Conservation (phyloP, 805 yeast species). For the Wickerhamiella vanderwaltii region DNA sequence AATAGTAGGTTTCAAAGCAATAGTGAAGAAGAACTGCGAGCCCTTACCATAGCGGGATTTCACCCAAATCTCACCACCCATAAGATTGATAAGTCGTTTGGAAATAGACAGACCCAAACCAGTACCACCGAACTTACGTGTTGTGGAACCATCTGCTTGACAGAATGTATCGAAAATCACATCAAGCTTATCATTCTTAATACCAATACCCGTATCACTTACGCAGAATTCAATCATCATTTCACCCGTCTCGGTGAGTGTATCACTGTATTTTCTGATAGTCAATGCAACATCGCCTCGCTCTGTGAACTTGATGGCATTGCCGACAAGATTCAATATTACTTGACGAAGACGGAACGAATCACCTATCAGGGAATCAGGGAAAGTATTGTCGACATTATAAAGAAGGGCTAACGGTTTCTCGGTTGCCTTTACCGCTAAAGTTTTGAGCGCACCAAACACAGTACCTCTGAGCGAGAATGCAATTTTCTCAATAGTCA, state of each 20-base stretch:
- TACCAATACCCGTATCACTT: slow-evolving; percentile 84
- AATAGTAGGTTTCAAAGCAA: slow-evolving; percentile 61
- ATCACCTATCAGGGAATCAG: slow-evolving; percentile 78
- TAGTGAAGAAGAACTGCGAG: slow-evolving; percentile 70
- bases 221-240: slow-evolving; percentile 70
- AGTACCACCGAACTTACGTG: slow-evolving; percentile 87
- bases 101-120: slow-evolving; percentile 84
- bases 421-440: slow-evolving; percentile 83
- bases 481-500: slow-evolving; percentile 85
- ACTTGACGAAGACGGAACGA: slow-evolving; percentile 82
- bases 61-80: slow-evolving; percentile 95
- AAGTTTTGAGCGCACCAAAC: slow-evolving; percentile 77
- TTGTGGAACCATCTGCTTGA: slow-evolving; percentile 89
- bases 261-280: slow-evolving; percentile 45
- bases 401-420: slow-evolving; percentile 69
- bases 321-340: slow-evolving; percentile 74
- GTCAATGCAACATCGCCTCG: slow-evolving; percentile 69
- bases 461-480: slow-evolving; percentile 78
- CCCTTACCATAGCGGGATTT: slow-evolving; percentile 70
- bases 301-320: slow-evolving; percentile 79
- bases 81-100: slow-evolving; percentile 70
- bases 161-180: slow-evolving; percentile 81
- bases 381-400: slow-evolving; percentile 76
- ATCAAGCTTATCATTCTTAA: slow-evolving; percentile 71
- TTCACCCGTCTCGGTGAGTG: slow-evolving; percentile 31